Evolutionary conservation across 2,329 filamentous ascomycete genomes (phyloP), one percentile per base, ranked within the genome.

Genomic region (Penicillium sp.): DNA sequence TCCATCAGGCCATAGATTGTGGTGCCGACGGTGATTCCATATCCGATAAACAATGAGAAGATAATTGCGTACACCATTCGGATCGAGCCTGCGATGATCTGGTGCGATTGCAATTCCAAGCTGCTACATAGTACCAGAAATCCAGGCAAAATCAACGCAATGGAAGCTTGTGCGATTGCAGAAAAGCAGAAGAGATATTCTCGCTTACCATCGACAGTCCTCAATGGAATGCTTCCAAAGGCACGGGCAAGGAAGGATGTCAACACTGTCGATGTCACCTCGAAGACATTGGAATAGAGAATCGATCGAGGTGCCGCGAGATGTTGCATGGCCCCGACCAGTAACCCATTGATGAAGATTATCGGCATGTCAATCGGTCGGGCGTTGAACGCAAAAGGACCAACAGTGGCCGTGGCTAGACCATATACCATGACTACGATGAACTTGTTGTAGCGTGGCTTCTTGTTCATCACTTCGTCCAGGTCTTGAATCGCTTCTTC

Each of bases 291-390:
- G 48, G 77, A 81, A 62, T 79, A 79, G 2, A 92, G 79, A 33
- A 90, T 85, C 11, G 90, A 93, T n/a, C 80, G 84, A 0, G 90
- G 89, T 0, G 90, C 87, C 5, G 91, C 78, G 27, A 90, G 82
- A n/a, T 93, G 83, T 68, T 93, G 90, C 57, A 95, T 79, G 48
- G 86, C 75, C 1, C 90, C 90, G 1, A 95, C 81, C 26, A 92
- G 77, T 63, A 84, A 85, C 1, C 91, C 90, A 1, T 95, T 81
- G 0, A 90, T 53, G 68, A 93, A 93, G 31, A 87, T 86, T 21
- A 93, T 82, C 0, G 90, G 90, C 58, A 95, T 77, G 68, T 96
- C 91, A 68, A 93, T 89, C 35, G 87, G 84, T 4, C 90, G 84
- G 5, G 88, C 89, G 55, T 86, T 80, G 67, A 93, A 95, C 8